Base-by-base conservation (phyloP, 2,329 filamentous ascomycete genomes). In the Ceratocystis huliohia region DNA sequence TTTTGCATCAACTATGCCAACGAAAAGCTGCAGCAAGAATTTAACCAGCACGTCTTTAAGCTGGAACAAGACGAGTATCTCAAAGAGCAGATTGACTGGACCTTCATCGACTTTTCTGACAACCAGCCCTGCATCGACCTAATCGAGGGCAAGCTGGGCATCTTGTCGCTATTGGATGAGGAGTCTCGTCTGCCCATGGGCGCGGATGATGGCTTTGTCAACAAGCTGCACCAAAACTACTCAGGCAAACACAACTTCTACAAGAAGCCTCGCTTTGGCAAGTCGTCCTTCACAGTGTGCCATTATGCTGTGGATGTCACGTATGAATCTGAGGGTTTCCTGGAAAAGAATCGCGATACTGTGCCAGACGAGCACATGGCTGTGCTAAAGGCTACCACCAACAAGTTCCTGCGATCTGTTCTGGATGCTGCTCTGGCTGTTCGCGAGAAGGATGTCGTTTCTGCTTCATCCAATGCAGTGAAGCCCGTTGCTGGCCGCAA, bases 1-100 rank as follows among this genome's bases (percentile, higher is more conserved):
- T 99, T 99, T 77, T 99, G 94, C 78, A 99, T 99, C 83, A 99
- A 99, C 78, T 99, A 99, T 73, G 94, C 94, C 77, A 99, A 99
- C 76, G 94, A 99, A 78, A 99, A 99, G 78, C 80, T 99, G 65
- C 94, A 99, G 75, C 94, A 99, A 75, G 93, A 97, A 75, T 99
- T 99, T 81, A 99, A 99, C 77, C 91, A 95, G 75, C 94, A 99
- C 73, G 94, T 99, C 45, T 99, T 99, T 84, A 96, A 97, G 77
- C 84, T 99, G 25, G 94, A 99, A 76, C 94, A 99, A 75, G 94
- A 99, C 75, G 94, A 99, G 76, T 99, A 99, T 74, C 83, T 96
- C 50, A 86, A 88, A 66, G 94, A 99, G 77, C 82, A 97, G 78
- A 99, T 99, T 70, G 92, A 97, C 77, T 99, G 94, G 94, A 96